These are phyloP conservation scores for Lentinula detonsa DNA, from an alignment of 768 basidiomycete genomes.

Conservation along the genomic window DNA sequence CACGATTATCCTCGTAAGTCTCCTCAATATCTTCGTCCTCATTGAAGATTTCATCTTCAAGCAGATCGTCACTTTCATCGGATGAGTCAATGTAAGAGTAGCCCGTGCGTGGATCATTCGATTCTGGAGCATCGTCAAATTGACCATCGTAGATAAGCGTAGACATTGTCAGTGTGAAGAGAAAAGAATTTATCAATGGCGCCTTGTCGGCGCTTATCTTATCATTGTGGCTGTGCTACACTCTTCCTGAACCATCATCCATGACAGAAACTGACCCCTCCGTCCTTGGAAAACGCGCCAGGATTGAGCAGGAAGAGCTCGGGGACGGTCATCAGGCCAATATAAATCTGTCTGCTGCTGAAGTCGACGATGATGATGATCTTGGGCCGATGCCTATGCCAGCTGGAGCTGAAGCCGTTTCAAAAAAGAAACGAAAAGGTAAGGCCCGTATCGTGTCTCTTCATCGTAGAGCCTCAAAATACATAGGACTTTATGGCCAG, in stretches of 20 bases:
- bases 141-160: slow-evolving; percentile 41
- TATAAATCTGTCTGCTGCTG: slow-evolving; percentile 5
- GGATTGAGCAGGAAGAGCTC: slow-evolving; percentile 15
- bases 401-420: slow-evolving; percentile 28
- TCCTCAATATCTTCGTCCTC: slow-evolving; percentile 39
- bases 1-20: slow-evolving; percentile 45
- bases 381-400: slow-evolving; percentile 88
- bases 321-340: slow-evolving; percentile 5
- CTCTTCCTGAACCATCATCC: background rate
- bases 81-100: slow-evolving; percentile 38
- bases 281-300: slow-evolving; percentile 42
- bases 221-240: background rate
- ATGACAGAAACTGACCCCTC: slow-evolving; percentile 29
- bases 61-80: slow-evolving; percentile 21
- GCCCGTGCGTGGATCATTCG: slow-evolving; percentile 18
- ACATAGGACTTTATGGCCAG: slow-evolving; percentile 38
- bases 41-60: slow-evolving; percentile 31
- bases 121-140: slow-evolving; percentile 55
- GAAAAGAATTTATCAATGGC: slow-evolving; percentile 9
- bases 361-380: slow-evolving; percentile 70
- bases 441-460: slow-evolving; percentile 17
- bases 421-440: slow-evolving; percentile 87
- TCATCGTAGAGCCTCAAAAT: slow-evolving; percentile 23
- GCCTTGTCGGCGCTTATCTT: background rate
- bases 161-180: slow-evolving; percentile 6